These are phyloP conservation scores for Pugionium cornutum DNA, from an alignment of 345 rosid species.

Conservation along the genomic window DNA sequence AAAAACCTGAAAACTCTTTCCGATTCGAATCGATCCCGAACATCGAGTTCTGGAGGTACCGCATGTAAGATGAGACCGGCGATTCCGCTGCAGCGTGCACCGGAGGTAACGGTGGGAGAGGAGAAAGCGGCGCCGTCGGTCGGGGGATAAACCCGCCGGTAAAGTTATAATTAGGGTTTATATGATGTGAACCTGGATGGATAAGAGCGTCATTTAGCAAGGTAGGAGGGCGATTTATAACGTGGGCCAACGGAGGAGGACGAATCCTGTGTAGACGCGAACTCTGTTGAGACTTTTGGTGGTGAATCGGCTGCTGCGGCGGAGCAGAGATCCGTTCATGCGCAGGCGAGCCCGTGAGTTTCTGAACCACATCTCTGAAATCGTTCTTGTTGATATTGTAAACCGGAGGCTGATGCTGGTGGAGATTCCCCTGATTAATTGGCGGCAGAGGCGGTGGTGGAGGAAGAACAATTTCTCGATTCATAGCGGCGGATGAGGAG, in stretches of 20 bases:
- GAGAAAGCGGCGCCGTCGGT: conserved; percentile 58
- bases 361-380: conserved; percentile 91
- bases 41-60: conserved; percentile 60
- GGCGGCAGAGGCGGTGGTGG: conserved; percentile 21
- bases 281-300: conserved; percentile 65
- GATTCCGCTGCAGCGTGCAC: conserved; percentile 77
- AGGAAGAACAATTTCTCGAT: conserved; percentile 44
- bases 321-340: conserved; percentile 77
- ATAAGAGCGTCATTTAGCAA: conserved; percentile 45
- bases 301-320: conserved; percentile 59
- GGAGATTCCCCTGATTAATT: conserved; percentile 41
- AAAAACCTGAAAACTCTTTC: conserved; percentile 61
- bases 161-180: conserved; percentile 11
- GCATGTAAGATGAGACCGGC: conserved; percentile 74
- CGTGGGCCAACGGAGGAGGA: conserved; percentile 79
- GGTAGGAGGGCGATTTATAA: conserved; percentile 68
- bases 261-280: conserved; percentile 91
- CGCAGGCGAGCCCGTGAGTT: conserved; percentile 89
- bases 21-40: conserved; percentile 49
- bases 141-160: conserved; percentile 39
- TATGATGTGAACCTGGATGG: conserved; percentile 25
- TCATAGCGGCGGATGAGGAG: conserved; percentile 32
- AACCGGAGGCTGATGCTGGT: conserved; percentile 80
- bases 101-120: conserved; percentile 63
- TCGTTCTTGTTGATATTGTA: conserved; percentile 92